Percentiles rank a stretch among this genome's conserved stretches.
Conservation (phyloP, 2,329 filamentous ascomycete genomes). For the Diaporthe ampelina region DNA sequence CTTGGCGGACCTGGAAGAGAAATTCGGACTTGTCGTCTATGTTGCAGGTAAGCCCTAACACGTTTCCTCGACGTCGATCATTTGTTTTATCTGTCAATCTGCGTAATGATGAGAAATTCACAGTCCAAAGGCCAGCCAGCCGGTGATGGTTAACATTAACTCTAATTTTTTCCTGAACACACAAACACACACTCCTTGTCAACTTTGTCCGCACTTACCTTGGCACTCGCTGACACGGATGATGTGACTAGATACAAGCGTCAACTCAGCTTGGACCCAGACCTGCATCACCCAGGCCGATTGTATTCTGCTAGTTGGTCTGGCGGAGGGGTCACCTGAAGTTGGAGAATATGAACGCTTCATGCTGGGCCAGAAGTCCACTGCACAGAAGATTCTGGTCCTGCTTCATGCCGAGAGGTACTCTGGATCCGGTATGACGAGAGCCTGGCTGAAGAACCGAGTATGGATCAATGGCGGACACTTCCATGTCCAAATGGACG, state of each 20-base stretch:
- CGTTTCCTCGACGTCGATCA: constrained; percentile 16
- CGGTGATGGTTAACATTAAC: constrained; percentile 70
- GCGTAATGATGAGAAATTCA: constrained; percentile 66
- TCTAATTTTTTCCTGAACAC: constrained; percentile 78
- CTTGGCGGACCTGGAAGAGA: constrained; percentile 95
- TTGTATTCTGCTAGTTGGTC: constrained; percentile 91
- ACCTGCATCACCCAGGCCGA: constrained; percentile 98
- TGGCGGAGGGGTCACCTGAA: constrained; percentile 89
- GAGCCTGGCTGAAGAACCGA: constrained; percentile 91
- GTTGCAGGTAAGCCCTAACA: constrained; percentile 75
- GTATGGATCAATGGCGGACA: constrained; percentile 99
- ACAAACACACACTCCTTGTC: constrained; percentile 33
- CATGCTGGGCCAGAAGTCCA: constrained; percentile 96
- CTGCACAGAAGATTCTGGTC: constrained; percentile 92
- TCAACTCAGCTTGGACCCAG: constrained; percentile 98
- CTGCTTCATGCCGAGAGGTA: constrained; percentile 91
- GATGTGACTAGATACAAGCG: constrained; percentile 80
- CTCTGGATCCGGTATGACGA: constrained; percentile 85
- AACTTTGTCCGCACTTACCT: neutral
- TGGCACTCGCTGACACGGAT: constrained; percentile 38
- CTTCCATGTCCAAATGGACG: constrained; percentile 97
- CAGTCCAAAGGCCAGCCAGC: constrained; percentile 63
- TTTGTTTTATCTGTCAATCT: constrained; percentile 18
- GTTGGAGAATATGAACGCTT: constrained; percentile 98
- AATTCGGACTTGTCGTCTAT: constrained; percentile 95